Evolutionary conservation across 2,329 filamentous ascomycete genomes (phyloP).

Genomic region (Acephala macrosclerotiorum): DNA sequence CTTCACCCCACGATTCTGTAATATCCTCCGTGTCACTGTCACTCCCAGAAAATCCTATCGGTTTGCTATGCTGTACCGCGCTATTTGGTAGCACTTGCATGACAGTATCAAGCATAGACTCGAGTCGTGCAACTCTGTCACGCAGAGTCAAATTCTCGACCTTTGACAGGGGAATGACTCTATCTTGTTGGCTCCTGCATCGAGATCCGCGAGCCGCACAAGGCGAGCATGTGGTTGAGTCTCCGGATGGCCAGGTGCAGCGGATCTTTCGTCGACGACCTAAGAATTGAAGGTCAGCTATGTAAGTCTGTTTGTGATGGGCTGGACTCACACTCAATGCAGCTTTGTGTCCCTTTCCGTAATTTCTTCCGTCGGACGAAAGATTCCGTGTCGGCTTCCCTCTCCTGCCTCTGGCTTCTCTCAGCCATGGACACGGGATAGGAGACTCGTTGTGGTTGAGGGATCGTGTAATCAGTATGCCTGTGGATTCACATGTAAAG

Average conservation of each 20-base stretch:
- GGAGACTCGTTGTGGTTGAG: background rate
- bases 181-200: conserved; percentile 50
- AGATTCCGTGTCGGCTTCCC: background rate
- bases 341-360: conserved; percentile 9
- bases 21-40: background rate
- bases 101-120: conserved; percentile 6
- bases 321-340: conserved; percentile 8
- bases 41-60: background rate
- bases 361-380: conserved; percentile 7
- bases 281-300: conserved; percentile 29
- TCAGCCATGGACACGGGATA: background rate
- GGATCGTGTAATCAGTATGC: background rate
- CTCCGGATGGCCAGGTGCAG: conserved; percentile 49
- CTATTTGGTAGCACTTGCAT: background rate
- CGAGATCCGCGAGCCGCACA: conserved; percentile 52
- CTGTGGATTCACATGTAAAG: no score
- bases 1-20: background rate
- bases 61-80: background rate
- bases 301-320: no score
- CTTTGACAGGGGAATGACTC: background rate
- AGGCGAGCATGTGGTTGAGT: conserved; percentile 49
- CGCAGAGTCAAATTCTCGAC: conserved; percentile 10
- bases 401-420: background rate
- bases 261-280: conserved; percentile 56
- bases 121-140: conserved; percentile 11